Base-by-base conservation (phyloP, 305 asterid species). In the Plantago coronopus region DNA sequence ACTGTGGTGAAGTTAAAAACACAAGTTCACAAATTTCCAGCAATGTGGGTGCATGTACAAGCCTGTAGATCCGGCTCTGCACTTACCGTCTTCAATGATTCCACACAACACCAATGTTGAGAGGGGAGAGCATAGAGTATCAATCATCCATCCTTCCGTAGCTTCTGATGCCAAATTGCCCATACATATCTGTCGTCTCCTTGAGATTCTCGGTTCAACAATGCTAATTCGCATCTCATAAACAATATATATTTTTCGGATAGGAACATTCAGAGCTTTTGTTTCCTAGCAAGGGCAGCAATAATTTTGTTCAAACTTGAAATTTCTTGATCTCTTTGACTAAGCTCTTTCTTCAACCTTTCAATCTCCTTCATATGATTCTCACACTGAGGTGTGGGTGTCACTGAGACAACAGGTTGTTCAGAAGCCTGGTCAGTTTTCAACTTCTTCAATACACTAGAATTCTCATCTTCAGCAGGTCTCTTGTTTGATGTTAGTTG, bases 261-360 rank as follows among this genome's bases (percentile, higher is more conserved):
- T 3, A 9, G 37, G 37, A 51, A 21, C 27, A 61, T 50, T 80
- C 69, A 90, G 23, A 91, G 84, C 21, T 90, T 86, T 69, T 91
- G 95, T 79, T 88, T 91, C 73, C 96, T 77, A 48, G 84, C 68
- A 55, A 91, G 87, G 11, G 89, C 87, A 64, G 82, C 90, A 48
- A 88, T 51, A 64, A 91, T 72, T 74, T 76, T 83, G 71, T 81
- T 81, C 85, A 88, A 74, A 64, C 34, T 75, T 11, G 86, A 63
- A 18, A 88, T 81, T 67, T 86, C 94, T 67, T 70, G 22, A 13
- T 91, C 95, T 75, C 93, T 79, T 37, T 78, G 72, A 34, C 65
- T 72, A 38, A 84, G 56, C 65, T 84, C 93, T 71, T 53, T 54
- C 76, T 81, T 77, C 83, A 91, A 72, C 57, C 77, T 79, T 68